Conservation (phyloP, 495 filamentous ascomycete genomes). For the Tricharina praecox region DNA sequence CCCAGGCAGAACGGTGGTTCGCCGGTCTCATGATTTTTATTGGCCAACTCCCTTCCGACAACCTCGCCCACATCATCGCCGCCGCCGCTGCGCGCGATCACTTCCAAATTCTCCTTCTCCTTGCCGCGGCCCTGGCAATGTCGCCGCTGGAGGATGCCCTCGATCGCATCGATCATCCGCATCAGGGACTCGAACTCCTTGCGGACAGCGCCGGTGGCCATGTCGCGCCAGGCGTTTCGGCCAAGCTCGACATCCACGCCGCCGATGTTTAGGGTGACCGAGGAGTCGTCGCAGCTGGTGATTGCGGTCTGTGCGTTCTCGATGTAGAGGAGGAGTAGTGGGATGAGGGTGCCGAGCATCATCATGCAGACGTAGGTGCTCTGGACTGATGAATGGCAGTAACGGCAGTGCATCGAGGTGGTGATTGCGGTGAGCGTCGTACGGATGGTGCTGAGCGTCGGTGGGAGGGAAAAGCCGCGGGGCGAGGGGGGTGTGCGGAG, state of each 20-base stretch:
- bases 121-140: constrained; percentile 2
- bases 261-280: not conserved
- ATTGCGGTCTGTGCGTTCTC: constrained; percentile 4
- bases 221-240: not conserved
- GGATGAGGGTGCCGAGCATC: constrained; percentile 6
- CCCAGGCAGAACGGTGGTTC: constrained; percentile 9
- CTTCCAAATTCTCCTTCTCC: not conserved
- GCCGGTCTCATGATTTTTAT: constrained; percentile 4
- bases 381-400: constrained; percentile 6
- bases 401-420: not conserved
- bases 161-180: constrained; percentile 1
- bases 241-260: constrained; percentile 2
- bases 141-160: constrained; percentile 2
- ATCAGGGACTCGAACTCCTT: constrained; percentile 6
- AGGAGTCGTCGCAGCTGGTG: not conserved
- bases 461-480: not conserved
- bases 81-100: not conserved
- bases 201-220: constrained; percentile 3
- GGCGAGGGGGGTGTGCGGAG: not conserved
- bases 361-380: constrained; percentile 8
- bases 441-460: constrained; percentile 3
- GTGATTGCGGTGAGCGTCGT: not conserved
- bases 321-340: constrained; percentile 7
- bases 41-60: constrained; percentile 1
- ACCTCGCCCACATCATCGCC: not conserved